Evolutionary conservation across 73 alveolate species (phyloP).

Genomic region (Paramecium bursaria): DNA sequence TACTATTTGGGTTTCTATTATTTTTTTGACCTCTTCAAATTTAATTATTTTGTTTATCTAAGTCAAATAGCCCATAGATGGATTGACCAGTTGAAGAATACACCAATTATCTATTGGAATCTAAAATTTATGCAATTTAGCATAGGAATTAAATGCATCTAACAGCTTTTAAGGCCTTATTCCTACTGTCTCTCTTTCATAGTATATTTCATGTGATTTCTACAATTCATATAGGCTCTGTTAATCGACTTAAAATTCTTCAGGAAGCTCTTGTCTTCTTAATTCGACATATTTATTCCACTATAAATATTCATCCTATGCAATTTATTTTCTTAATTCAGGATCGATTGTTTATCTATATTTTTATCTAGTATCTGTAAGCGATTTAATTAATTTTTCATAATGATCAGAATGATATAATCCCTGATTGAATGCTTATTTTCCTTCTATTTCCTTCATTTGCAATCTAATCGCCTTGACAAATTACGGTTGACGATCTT

Average conservation of each 20-base stretch:
- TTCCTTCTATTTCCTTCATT: conserved; percentile 60
- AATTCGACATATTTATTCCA: conserved; percentile 24
- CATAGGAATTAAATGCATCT: neutral
- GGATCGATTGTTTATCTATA: conserved; percentile 30
- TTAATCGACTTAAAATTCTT: conserved; percentile 6
- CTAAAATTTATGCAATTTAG: conserved; percentile 29
- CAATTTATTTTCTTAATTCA: conserved; percentile 23
- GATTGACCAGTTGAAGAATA: conserved; percentile 14
- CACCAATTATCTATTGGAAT: conserved; percentile 62
- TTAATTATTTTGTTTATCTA: conserved; percentile 19
- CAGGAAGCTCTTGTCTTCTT: conserved; percentile 7
- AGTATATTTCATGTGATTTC: conserved; percentile 20
- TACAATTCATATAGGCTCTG: conserved; percentile 7
- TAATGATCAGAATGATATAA: conserved; percentile 33
- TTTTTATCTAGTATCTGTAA: neutral
- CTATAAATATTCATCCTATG: conserved; percentile 3
- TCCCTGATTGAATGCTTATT: conserved; percentile 42
- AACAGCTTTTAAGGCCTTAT: neutral
- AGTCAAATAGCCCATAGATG: conserved; percentile 27
- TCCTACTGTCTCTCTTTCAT: conserved; percentile 3
- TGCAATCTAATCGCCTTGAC: neutral
- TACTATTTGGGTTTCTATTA: conserved; percentile 3
- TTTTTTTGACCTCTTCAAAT: conserved; percentile 14
- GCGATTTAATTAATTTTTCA: conserved; percentile 45
- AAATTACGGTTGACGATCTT: conserved; percentile 31